Base-by-base conservation (phyloP, 2,329 filamentous ascomycete genomes). In the Penicillium sumatraense region DNA sequence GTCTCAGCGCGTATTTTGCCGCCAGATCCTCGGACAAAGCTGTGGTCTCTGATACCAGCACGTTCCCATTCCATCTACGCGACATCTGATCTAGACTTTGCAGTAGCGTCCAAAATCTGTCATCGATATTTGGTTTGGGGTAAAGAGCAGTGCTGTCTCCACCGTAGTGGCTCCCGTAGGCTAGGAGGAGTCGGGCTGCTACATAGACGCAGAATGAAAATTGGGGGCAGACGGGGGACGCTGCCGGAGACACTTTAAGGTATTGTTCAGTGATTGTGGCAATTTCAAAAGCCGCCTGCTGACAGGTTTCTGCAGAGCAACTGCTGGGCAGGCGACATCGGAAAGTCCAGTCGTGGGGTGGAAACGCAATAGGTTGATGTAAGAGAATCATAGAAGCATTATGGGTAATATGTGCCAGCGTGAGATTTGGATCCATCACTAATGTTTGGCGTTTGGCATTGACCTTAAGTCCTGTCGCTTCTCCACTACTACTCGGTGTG, bases 361-460 rank as follows among this genome's bases (percentile, higher is more conserved):
- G 78, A 41, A 79, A 81, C 0, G 79, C 80, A 35, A 82, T 80
- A 5, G 70, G 68, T 40, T 82, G 80, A 50, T 82, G 80, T 0
- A 82, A 64, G 0, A 81, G 66, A 21, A 82, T 80, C 68, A 80
- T 80, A 0, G 79, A 79, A 0, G 78, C 75, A 51, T 81, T 81
- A 44, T 82, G 80, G 0, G 78, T 81, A 9, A 80, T 70, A 29
- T 82, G 79, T 0, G 80, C 79, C 0, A 81, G 62, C 0, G 80
- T 81, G 16, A 82, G 65, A 42, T 82, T 82, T 0, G 80, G 80
- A 47, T 82, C 80, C 71, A 80, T 80, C 13, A 49, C 46, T 16
- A 49, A 20, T 26, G 31, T 36, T 49, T 26, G 46, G 46, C 29
- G 11, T 49, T 49, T 36, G 31, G 46, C 29, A 49, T 36, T 18